Conservation (phyloP, 2,329 filamentous ascomycete genomes). For the Paecilomyces variotii region DNA sequence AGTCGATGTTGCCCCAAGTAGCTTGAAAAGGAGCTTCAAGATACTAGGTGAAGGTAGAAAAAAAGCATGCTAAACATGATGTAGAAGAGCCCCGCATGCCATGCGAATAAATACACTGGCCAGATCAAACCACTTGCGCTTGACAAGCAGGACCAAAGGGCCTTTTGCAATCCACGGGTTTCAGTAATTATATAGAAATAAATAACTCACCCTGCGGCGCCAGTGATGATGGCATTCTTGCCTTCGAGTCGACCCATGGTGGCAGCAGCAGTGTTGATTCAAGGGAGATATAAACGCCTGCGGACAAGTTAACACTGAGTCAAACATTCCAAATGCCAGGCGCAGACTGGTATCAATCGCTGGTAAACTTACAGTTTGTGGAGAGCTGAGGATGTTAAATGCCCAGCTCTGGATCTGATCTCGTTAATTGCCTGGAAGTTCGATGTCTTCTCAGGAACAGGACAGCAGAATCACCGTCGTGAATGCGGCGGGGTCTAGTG, state of each 20-base stretch:
- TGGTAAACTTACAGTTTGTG: background rate
- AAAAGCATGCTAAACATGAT: too few relatives aligned
- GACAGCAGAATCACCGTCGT: background rate
- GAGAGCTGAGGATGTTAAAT: background rate
- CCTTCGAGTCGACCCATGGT: conserved; percentile 46
- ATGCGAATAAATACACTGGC: too few relatives aligned
- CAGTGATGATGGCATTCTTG: conserved; percentile 71
- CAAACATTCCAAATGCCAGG: background rate
- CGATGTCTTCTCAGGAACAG: background rate
- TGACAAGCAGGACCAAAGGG: background rate
- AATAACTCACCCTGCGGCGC: conserved; percentile 67
- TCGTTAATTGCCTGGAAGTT: background rate
- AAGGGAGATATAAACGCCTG: background rate
- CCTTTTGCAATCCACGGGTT: background rate
- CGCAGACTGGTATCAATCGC: background rate
- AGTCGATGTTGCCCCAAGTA: too few relatives aligned
- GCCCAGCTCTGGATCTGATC: background rate
- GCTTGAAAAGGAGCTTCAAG: too few relatives aligned
- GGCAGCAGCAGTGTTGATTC: conserved; percentile 3
- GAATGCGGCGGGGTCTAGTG: background rate
- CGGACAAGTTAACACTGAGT: background rate
- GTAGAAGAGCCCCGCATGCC: too few relatives aligned
- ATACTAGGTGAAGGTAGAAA: too few relatives aligned
- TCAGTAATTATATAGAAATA: background rate
- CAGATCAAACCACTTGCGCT: too few relatives aligned